Base-by-base conservation (phyloP, 768 basidiomycete species). In the Tricholoma flavovirens region DNA sequence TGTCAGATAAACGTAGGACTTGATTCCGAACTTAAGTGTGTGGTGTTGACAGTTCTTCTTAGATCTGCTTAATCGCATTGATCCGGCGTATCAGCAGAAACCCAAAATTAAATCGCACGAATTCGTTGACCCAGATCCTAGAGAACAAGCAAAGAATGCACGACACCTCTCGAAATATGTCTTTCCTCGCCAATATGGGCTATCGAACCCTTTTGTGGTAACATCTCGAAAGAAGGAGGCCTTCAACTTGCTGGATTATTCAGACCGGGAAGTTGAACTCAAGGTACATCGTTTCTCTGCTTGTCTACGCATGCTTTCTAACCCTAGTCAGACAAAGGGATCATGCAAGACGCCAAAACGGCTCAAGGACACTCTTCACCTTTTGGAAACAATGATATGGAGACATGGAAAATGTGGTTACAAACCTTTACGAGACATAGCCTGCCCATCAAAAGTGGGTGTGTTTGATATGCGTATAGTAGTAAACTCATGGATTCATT, bases 391-490 rank as follows among this genome's bases (percentile, higher is more conserved):
- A 56, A 64, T 93, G 68, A 70, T 90, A 9, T 78, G 80, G 75
- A 77, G 82, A 32, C 89, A 93, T 62, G 68, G 75, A 0, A 86
- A 82, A 62, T 90, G 88, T 61, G 78, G 79, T 12, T 93, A 92
- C 63, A 79, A 81, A 55, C 75, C 78, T n/a, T 63, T 93, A 30
- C 71, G 84, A 26, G 78, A 87, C 56, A 68, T 76, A 24, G 67
- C 76, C n/a, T 95, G 93, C 64, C 86, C 89, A 3, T 87, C 88
- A 4, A 93, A 93, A 77, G 90, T 86, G n/a, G 56, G 35, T 60
- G 56, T 55, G 40, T 35, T 15, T 38, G 15, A 26, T 54, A 19
- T 22, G n/a, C 50, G 29, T n/a, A n/a, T 5, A 15, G 26, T 1
- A 30, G 26, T 48, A 48, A 29, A 17, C 11, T 49, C n/a, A 30